Percentiles rank a stretch among this genome's conserved stretches.
phyloP scores from a whole-genome alignment of 352 stramenopile species.

The Pythium guiyangense region DNA sequence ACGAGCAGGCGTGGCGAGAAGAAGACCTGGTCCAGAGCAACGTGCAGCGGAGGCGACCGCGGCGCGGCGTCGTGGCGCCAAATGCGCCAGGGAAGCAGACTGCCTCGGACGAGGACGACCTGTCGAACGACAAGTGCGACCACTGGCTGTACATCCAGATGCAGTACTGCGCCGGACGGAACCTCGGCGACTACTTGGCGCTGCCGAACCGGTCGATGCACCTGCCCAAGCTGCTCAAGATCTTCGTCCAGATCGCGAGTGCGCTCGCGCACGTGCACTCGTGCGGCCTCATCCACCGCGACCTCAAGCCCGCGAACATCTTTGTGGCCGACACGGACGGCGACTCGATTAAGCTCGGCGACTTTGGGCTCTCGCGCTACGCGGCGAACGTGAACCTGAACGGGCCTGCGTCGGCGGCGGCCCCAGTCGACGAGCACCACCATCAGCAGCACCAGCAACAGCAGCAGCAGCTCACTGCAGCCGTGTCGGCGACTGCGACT shows the following conservation, averaged over 20 bases:
- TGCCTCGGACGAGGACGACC: constrained; percentile 43
- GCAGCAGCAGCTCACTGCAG: constrained; percentile 8
- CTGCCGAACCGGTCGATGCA: constrained; percentile 68
- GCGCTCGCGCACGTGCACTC: constrained; percentile 90
- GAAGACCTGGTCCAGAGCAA: constrained; percentile 43
- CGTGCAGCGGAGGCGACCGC: neutral
- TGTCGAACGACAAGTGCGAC: constrained; percentile 58
- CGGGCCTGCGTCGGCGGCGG: constrained; percentile 19
- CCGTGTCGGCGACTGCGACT: constrained; percentile 7
- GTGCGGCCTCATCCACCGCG: constrained; percentile 87
- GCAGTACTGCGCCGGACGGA: constrained; percentile 86
- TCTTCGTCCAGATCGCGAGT: constrained; percentile 87
- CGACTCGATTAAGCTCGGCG: constrained; percentile 87
- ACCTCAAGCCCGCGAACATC: constrained; percentile 91
- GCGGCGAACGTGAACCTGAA: constrained; percentile 75
- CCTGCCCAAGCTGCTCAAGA: constrained; percentile 73
- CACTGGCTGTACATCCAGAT: constrained; percentile 93
- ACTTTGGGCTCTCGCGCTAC: constrained; percentile 87
- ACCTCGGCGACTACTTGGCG: constrained; percentile 80
- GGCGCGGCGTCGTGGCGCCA: constrained; percentile 7
- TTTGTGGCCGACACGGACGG: constrained; percentile 84
- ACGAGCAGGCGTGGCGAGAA: constrained; percentile 53
- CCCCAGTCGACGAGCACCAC: constrained; percentile 20
- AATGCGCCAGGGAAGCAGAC: constrained; percentile 12
- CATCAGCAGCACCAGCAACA: neutral